Evolutionary conservation across 75 land plant genomes (phyloP).

Genomic region (Pinus tabuliformis): DNA sequence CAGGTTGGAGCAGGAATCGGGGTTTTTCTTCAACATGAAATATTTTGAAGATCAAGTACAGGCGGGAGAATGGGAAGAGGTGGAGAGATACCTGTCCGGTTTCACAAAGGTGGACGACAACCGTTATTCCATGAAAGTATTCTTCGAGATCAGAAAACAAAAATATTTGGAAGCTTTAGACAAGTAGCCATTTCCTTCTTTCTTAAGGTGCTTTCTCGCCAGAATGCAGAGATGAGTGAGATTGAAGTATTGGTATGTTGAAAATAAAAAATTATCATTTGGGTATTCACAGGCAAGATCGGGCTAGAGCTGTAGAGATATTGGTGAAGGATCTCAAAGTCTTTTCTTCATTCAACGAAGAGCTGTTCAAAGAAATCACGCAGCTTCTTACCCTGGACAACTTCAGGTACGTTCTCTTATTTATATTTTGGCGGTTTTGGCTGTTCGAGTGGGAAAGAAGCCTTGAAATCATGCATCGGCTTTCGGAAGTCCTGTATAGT

Average conservation of each 20-base stretch:
- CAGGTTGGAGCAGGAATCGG: conserved; percentile 93
- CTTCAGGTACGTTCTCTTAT: conserved; percentile 32
- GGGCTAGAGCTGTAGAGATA: conserved; percentile 63
- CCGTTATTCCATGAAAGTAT: conserved; percentile 95
- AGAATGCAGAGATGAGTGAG: no score
- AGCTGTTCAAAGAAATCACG: conserved; percentile 73
- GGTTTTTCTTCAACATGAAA: conserved; percentile 90
- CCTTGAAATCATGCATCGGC: no score
- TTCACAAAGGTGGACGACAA: conserved; percentile 96
- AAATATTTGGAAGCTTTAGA: conserved; percentile 94
- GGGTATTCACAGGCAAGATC: conserved; percentile 41
- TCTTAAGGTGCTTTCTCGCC: background rate
- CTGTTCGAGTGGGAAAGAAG: background rate
- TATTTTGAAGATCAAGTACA: conserved; percentile 84
- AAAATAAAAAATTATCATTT: background rate
- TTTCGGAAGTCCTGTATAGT: no score
- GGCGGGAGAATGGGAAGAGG: conserved; percentile 92
- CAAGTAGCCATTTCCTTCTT: conserved; percentile 38
- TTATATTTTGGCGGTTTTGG: no score
- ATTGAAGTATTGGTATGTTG: background rate
- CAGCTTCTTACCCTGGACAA: conserved; percentile 68
- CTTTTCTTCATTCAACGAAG: conserved; percentile 64
- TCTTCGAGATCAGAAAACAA: conserved; percentile 93
- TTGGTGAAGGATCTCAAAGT: conserved; percentile 64
- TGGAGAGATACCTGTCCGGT: conserved; percentile 82